Conservation (phyloP, 192 early-diverging fungal species). For the Glomus cerebriforme region DNA sequence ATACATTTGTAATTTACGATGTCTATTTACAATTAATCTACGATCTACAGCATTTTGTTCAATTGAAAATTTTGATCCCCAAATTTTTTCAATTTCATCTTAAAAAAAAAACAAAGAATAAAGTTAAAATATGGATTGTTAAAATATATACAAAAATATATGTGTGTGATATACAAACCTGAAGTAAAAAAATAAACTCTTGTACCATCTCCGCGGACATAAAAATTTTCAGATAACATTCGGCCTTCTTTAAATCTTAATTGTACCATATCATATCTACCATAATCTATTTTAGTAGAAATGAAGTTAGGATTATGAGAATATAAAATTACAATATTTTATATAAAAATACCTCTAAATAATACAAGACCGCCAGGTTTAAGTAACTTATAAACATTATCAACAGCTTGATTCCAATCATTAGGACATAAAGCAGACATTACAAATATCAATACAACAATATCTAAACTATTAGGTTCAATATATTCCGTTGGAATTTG, state of each 20-base stretch:
- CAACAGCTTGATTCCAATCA: slow-evolving; percentile 78
- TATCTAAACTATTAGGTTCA: slow-evolving; percentile 63
- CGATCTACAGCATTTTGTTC: slow-evolving; percentile 93
- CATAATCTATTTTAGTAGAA: slow-evolving; percentile 88
- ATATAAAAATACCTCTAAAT: slow-evolving; percentile 25
- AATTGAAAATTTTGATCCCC: slow-evolving; percentile 63
- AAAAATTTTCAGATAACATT: slow-evolving; percentile 91
- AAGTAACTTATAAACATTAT: slow-evolving; percentile 79
- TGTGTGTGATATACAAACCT: not conserved
- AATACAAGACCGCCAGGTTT: slow-evolving; percentile 87
- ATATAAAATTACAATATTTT: not conserved
- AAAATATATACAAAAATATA: not conserved
- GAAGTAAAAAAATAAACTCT: slow-evolving; percentile 92
- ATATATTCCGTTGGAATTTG: slow-evolving; percentile 55
- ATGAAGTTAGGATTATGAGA: not conserved
- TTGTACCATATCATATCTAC: slow-evolving; percentile 97
- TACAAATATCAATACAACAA: slow-evolving; percentile 94
- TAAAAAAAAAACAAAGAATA: not conserved
- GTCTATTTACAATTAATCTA: slow-evolving; percentile 90
- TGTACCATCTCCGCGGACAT: slow-evolving; percentile 96
- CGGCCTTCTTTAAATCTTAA: slow-evolving; percentile 92
- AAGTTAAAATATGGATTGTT: not conserved
- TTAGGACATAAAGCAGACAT: slow-evolving; percentile 88
- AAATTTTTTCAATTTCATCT: slow-evolving; percentile 57
- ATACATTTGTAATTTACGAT: slow-evolving; percentile 95